Evolutionary conservation across 306 rosid species (phyloP).

Genomic region (Trifolium subterraneum): DNA sequence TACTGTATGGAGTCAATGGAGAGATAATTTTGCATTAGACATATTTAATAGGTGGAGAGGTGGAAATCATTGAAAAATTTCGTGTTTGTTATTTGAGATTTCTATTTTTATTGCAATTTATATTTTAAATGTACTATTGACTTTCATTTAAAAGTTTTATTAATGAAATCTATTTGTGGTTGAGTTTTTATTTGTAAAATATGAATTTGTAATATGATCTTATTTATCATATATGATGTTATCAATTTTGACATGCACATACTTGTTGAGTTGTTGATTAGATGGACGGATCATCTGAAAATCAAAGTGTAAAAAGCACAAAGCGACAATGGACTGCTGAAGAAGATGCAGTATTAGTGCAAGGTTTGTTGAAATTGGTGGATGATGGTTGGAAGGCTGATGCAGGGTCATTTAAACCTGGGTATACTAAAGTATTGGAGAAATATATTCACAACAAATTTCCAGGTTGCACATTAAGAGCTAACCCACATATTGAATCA

Average conservation of each 20-base stretch:
- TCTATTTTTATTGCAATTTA: not conserved
- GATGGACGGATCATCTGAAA: not conserved
- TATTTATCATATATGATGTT: not conserved
- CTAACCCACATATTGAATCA: not conserved
- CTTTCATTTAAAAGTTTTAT: not conserved
- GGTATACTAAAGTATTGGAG: not conserved
- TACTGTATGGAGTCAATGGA: not conserved
- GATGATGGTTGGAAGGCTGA: slow-evolving; percentile 9
- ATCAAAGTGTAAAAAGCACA: not conserved
- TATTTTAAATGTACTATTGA: not conserved
- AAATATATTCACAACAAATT: not conserved
- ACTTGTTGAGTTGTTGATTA: slow-evolving; percentile 1
- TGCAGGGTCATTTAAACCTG: not conserved
- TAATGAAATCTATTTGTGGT: not conserved
- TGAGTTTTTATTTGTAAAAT: not conserved
- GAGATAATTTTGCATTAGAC: not conserved
- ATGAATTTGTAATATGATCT: not conserved
- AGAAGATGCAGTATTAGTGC: slow-evolving; percentile 6
- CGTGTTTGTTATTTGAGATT: not conserved
- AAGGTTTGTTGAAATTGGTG: not conserved
- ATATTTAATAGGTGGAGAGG: slow-evolving; percentile 17
- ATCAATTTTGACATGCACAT: not conserved
- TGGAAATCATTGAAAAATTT: not conserved
- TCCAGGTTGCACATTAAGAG: not conserved
- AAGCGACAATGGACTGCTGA: slow-evolving; percentile 3